Evolutionary conservation across 306 rosid genomes (phyloP).

Genomic region (Lathyrus aphaca): DNA sequence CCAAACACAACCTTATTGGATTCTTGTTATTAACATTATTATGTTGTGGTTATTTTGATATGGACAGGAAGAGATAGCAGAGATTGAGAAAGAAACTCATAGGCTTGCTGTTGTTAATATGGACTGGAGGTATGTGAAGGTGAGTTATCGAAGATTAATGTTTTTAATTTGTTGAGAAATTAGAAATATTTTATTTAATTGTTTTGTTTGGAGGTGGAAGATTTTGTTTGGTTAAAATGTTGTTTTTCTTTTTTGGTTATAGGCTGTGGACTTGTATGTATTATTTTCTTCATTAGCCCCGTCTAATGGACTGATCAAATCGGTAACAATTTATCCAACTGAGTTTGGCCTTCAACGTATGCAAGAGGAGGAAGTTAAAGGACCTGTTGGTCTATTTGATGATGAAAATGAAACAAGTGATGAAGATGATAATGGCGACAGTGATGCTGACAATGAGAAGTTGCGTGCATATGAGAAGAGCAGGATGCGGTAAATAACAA

Average conservation of each 20-base stretch:
- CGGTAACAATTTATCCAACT: constrained; percentile 82
- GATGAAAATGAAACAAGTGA: constrained; percentile 50
- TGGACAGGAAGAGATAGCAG: constrained; percentile 58
- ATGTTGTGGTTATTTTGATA: background rate
- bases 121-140: constrained; percentile 94
- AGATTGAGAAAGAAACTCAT: constrained; percentile 69
- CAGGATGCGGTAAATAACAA: constrained; percentile 64
- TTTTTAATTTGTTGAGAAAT: background rate
- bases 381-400: constrained; percentile 79
- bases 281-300: constrained; percentile 78
- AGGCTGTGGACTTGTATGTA: constrained; percentile 83
- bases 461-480: constrained; percentile 79
- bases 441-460: constrained; percentile 64
- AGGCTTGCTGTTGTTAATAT: constrained; percentile 83
- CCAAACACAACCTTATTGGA: background rate
- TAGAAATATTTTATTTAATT: background rate
- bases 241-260: constrained; percentile 17
- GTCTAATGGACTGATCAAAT: constrained; percentile 64
- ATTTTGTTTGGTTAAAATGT: constrained; percentile 22
- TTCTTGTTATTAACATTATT: background rate
- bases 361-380: constrained; percentile 84
- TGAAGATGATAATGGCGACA: constrained; percentile 52
- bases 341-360: constrained; percentile 91
- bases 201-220: constrained; percentile 1
- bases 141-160: constrained; percentile 38